Base-by-base conservation (phyloP, 805 yeast genomes). In the Jamesozyma jinghongensis region DNA sequence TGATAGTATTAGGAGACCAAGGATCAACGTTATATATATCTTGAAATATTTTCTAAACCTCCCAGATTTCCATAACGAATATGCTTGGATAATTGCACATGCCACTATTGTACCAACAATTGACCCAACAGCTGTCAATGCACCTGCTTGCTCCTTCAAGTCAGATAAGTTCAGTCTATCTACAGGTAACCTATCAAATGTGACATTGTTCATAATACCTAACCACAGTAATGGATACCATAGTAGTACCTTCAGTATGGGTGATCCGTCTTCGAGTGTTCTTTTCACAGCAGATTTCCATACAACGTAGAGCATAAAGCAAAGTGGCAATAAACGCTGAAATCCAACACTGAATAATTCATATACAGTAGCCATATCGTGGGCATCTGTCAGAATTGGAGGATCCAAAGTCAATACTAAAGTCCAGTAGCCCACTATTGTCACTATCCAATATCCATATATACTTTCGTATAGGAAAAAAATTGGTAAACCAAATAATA, bases 211-310 rank as follows among this genome's bases (percentile, higher is more conserved):
- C 52, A 87, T 69, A 27, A 84, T 70, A 1, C 96, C 95, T 3
- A 84, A 52, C 94, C 94, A 85, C 54, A 82, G 82, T 2, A 81
- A 67, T 0, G 88, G 82, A 47, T 82, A 83, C 92, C 95, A 88
- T 19, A 65, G 20, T 0, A 58, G 16, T 1, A 58, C 33, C 40
- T 66, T 70, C 4, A 61, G 53, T n/a, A 67, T n/a, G 0, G 70
- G 66, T 0, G 73, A 67, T 0, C 69, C 64, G n/a, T 60, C 54
- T 22, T 56, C 49, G 28, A 79, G 61, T 0, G 87, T 79, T 32
- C 73, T 63, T 22, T 63, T 61, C 1, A 73, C 68, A 3, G 82
- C 70, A 32, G 68, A 59, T 35, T 65, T 68, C 84, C 94, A 86
- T 8, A 87, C 58, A 1, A 78, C 82, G 46, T 77, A 80, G 6